Percentiles rank a stretch among this genome's conserved stretches.
These are phyloP conservation scores for Sporothrix globosa DNA, from an alignment of 2,329 filamentous ascomycete species.

Conservation along the genomic window DNA sequence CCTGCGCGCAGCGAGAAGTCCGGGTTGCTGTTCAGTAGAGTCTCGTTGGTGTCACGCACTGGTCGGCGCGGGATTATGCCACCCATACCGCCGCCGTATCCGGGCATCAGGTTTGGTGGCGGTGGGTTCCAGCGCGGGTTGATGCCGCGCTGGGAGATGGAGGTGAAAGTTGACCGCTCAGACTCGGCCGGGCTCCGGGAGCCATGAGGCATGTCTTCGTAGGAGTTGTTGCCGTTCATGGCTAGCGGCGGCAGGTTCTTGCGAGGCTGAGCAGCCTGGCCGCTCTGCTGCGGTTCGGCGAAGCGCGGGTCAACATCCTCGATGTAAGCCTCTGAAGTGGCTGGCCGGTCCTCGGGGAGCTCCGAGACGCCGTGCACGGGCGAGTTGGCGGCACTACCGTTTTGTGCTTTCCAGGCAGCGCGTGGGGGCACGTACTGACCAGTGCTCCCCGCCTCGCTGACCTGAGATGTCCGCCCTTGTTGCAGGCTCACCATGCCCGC, in stretches of 20 bases:
- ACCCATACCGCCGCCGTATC: slow-evolving; percentile 56
- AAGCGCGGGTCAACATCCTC: slow-evolving; percentile 94
- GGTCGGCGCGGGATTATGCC: slow-evolving; percentile 49
- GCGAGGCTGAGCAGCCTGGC: slow-evolving; percentile 38
- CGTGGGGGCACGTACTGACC: slow-evolving; percentile 60
- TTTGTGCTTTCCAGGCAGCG: slow-evolving; percentile 55
- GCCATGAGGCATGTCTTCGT: slow-evolving; percentile 48
- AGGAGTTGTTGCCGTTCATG: slow-evolving; percentile 36
- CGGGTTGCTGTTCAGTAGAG: slow-evolving; percentile 77
- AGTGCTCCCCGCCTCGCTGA: slow-evolving; percentile 24
- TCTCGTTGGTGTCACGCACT: slow-evolving; percentile 65
- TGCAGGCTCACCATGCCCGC: slow-evolving; percentile 74
- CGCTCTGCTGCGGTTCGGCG: slow-evolving; percentile 51
- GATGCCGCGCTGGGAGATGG: slow-evolving; percentile 81
- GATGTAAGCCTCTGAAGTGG: slow-evolving; percentile 62
- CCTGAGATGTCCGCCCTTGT: slow-evolving; percentile 48
- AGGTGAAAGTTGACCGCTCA: slow-evolving; percentile 85
- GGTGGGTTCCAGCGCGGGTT: slow-evolving; percentile 83
- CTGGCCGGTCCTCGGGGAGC: slow-evolving; percentile 36
- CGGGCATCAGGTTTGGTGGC: slow-evolving; percentile 48
- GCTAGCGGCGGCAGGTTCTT: slow-evolving; percentile 26
- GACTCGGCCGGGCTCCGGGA: slow-evolving; percentile 74
- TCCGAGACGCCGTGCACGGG: slow-evolving; percentile 34
- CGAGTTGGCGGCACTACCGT: slow-evolving; percentile 38
- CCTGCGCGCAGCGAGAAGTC: slow-evolving; percentile 75